Percentiles rank a stretch among this genome's conserved stretches.
These are phyloP conservation scores for Kondoa subrosea DNA, from an alignment of 768 basidiomycete genomes.

Conservation along the genomic window DNA sequence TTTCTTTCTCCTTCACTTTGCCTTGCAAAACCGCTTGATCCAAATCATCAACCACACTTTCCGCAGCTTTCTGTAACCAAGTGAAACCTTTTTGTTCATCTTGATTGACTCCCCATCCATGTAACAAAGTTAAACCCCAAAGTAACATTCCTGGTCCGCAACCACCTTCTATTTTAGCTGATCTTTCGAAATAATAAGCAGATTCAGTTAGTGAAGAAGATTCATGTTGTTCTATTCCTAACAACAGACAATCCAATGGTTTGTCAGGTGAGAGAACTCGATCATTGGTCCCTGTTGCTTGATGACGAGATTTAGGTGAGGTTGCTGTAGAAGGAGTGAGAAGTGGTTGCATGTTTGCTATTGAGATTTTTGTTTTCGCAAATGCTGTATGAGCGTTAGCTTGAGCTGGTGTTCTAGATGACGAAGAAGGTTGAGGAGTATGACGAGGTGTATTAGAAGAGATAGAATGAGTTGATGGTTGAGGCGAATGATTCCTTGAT, in stretches of 20 bases:
- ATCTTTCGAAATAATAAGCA: constrained; percentile 27
- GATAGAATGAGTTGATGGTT: background rate
- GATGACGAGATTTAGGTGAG: background rate
- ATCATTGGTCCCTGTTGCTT: background rate
- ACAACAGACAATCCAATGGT: constrained; percentile 23
- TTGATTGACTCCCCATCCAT: constrained; percentile 54
- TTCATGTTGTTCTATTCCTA: constrained; percentile 29
- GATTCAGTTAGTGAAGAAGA: constrained; percentile 25
- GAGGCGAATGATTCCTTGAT: background rate
- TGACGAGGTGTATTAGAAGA: background rate
- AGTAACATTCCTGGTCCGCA: constrained; percentile 82
- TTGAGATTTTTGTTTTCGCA: background rate
- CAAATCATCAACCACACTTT: constrained; percentile 58
- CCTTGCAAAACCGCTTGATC: constrained; percentile 44
- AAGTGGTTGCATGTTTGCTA: background rate
- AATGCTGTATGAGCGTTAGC: background rate
- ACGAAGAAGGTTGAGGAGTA: too few relatives aligned
- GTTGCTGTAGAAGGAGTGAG: background rate
- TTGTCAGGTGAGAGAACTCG: background rate
- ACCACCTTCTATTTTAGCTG: constrained; percentile 44
- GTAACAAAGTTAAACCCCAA: constrained; percentile 69
- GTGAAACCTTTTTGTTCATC: constrained; percentile 47
- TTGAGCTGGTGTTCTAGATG: background rate
- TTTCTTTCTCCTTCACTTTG: constrained; percentile 21
- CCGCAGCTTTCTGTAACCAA: constrained; percentile 68